Evolutionary conservation across 116 monocot genomes (phyloP).

Genomic region (Iris pallida): DNA sequence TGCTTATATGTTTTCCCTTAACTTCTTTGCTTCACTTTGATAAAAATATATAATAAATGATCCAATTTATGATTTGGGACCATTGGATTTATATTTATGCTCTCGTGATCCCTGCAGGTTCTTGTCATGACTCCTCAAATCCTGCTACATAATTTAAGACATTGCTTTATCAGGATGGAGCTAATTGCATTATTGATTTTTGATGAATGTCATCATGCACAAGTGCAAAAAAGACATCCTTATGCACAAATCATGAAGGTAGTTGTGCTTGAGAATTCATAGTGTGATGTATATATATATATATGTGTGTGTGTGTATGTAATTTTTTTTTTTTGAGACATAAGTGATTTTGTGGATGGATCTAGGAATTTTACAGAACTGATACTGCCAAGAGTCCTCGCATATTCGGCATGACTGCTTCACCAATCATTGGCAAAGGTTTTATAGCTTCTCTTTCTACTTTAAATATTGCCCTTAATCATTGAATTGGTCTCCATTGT

Average conservation of each 20-base stretch:
- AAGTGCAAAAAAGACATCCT: conserved; percentile 74
- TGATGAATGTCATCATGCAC: conserved; percentile 99
- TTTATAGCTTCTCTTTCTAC: conserved; percentile 4
- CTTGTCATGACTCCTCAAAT: conserved; percentile 96
- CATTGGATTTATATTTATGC: conserved; percentile 1
- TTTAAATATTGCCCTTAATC: not conserved
- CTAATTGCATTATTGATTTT: conserved; percentile 75
- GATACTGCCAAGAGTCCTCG: conserved; percentile 38
- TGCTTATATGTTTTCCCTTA: no score
- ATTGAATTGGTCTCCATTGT: not conserved
- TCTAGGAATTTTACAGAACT: conserved; percentile 74
- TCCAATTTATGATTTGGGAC: not conserved
- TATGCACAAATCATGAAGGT: conserved; percentile 99
- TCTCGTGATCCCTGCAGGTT: conserved; percentile 46
- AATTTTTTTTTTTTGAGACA: not conserved
- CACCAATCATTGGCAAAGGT: conserved; percentile 97
- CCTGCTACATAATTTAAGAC: conserved; percentile 70
- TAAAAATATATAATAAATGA: no score
- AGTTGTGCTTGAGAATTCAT: conserved; percentile 3
- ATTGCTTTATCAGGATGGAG: conserved; percentile 85
- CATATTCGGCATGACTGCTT: conserved; percentile 98
- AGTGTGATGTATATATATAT: no score
- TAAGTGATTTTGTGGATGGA: not conserved
- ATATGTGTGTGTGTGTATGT: no score
- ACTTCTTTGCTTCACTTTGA: no score